These are phyloP conservation scores for Pleurotus tuoliensis DNA, from an alignment of 768 basidiomycete genomes.

Conservation along the genomic window DNA sequence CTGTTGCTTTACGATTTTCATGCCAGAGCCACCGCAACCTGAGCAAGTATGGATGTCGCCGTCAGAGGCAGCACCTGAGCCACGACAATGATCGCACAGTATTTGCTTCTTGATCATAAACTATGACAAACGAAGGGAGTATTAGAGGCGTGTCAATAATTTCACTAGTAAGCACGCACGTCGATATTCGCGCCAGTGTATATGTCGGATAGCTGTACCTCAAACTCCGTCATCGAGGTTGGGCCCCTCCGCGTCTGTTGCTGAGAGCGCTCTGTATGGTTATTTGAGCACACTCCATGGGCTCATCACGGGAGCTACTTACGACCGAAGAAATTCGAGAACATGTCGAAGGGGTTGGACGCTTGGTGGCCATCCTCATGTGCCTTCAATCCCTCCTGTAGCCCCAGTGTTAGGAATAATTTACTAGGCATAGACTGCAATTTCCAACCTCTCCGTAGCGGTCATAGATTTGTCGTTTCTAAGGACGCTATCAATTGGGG, in stretches of 20 bases:
- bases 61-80: constrained; percentile 89
- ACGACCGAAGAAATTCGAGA: constrained; percentile 90
- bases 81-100: constrained; percentile 96
- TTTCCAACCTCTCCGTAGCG: constrained; percentile 76
- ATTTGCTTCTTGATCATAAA: constrained; percentile 91
- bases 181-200: constrained; percentile 88
- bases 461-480: constrained; percentile 96
- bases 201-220: constrained; percentile 85
- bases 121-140: constrained; percentile 34
- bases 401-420: not conserved
- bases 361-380: constrained; percentile 84
- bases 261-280: constrained; percentile 42
- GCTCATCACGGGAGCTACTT: constrained; percentile 21
- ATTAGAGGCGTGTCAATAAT: not conserved
- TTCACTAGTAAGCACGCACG: constrained; percentile 33
- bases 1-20: constrained; percentile 85
- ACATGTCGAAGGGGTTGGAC: constrained; percentile 91
- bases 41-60: constrained; percentile 84
- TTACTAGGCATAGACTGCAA: not conserved
- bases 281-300: too few species aligned
- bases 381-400: constrained; percentile 84
- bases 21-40: constrained; percentile 80
- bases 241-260: constrained; percentile 68
- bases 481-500: constrained; percentile 10
- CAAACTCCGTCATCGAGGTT: constrained; percentile 75